Conservation (phyloP, 352 stramenopile genomes). For the Nothophytophthora sp. region DNA sequence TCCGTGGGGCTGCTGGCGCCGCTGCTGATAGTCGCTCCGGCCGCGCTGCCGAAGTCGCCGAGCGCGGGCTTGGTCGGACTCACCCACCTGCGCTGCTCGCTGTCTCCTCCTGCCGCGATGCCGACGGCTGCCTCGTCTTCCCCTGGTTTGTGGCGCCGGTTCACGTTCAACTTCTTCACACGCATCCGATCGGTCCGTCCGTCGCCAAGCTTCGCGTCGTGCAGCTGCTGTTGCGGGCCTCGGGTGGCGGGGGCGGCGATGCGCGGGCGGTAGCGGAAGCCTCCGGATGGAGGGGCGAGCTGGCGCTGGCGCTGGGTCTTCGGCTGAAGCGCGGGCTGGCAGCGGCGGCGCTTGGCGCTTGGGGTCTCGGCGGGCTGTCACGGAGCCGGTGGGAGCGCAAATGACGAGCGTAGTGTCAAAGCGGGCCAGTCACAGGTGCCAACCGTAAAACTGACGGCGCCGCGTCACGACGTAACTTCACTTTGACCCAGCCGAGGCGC, state of each 20-base stretch:
- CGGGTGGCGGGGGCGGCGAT: no score
- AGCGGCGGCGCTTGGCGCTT: not conserved
- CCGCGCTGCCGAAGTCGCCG: conserved; percentile 1
- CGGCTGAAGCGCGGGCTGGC: not conserved
- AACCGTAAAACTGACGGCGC: conserved; percentile 21
- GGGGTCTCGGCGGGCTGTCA: not conserved
- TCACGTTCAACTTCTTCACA: conserved; percentile 78
- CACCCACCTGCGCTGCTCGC: conserved; percentile 39
- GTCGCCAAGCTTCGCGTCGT: conserved; percentile 2
- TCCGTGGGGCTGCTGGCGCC: conserved; percentile 47
- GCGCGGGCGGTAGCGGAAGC: no score
- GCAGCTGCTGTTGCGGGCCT: no score
- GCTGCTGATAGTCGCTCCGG: conserved; percentile 30
- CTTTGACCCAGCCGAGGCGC: conserved; percentile 3
- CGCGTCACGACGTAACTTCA: conserved; percentile 22
- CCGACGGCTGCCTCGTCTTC: conserved; percentile 49
- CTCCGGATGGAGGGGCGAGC: not conserved
- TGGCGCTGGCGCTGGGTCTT: not conserved
- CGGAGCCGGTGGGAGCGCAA: conserved; percentile 12
- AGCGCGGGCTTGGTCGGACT: conserved; percentile 36
- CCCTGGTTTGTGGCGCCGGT: conserved; percentile 61
- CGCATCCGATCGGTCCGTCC: conserved; percentile 46
- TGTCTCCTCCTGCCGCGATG: conserved; percentile 18
- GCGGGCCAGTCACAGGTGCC: conserved; percentile 4
- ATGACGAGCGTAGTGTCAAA: conserved; percentile 23